phyloP scores from a whole-genome alignment of 192 early-diverging fungal genomes.

The Ambispora gerdemannii region DNA sequence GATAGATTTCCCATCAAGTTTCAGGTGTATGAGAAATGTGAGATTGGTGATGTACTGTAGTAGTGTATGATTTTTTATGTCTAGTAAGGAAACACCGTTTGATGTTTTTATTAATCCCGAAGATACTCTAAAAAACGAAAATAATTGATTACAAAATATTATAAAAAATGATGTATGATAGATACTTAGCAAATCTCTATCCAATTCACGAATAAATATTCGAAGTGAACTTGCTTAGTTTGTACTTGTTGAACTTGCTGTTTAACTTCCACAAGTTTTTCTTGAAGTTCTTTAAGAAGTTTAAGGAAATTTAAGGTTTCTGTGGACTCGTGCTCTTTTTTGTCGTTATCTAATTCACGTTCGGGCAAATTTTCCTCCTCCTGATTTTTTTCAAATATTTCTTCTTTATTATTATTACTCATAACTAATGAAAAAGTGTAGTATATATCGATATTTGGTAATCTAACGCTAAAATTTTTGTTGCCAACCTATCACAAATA shows the following conservation, averaged over 20 bases:
- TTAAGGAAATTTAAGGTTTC: constrained; percentile 19
- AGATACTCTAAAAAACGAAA: not conserved
- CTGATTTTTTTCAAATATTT: no score
- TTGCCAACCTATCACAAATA: no score
- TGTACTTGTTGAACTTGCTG: not conserved
- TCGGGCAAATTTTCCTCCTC: no score
- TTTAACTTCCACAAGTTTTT: constrained; percentile 24
- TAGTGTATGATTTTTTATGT: constrained; percentile 85
- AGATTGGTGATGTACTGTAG: constrained; percentile 84
- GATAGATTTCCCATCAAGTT: constrained; percentile 70
- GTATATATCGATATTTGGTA: no score
- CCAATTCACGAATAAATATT: not conserved
- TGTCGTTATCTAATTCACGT: no score
- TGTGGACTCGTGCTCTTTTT: no score
- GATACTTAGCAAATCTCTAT: no score
- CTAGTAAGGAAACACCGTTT: constrained; percentile 84
- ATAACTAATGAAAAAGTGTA: no score
- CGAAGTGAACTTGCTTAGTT: not conserved
- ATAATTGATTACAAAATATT: not conserved
- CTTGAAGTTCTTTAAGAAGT: constrained; percentile 21
- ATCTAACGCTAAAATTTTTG: no score
- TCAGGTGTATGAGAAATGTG: constrained; percentile 69
- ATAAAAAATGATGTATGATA: no score
- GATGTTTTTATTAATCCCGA: constrained; percentile 40
- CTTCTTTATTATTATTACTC: no score